Base-by-base conservation (phyloP, 768 basidiomycete species). In the Cystofilobasidium ferigula region DNA sequence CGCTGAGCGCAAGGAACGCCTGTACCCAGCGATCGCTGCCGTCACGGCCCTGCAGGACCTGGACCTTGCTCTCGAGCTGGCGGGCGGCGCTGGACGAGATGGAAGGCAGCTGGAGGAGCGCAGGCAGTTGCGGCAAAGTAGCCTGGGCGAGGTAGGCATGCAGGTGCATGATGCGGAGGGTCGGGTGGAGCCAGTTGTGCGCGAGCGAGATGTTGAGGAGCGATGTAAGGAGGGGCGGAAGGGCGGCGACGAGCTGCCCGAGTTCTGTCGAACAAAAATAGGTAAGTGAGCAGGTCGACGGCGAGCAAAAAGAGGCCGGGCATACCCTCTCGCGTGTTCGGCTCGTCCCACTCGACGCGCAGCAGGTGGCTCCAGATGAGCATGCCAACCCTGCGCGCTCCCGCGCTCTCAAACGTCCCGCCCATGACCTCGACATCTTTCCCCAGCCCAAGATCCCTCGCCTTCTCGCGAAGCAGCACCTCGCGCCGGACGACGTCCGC, bases 111-210 rank as follows among this genome's bases (percentile, higher is more conserved):
- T 95, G 91, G 0, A 86, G 82, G 56, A 89, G 82, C 24, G 74
- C 42, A 73, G 28, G 74, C 68, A 51, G 67, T 58, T 45, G 70
- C 67, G 18, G 72, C 69, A 32, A 82, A 24, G 92, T 78, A 0
- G 89, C 95, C 77, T 99, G 95, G 0, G 84, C 81, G 38, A 99
- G 79, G 75, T 85, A 84, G 5, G 88, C 83, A 70, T 93, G 86
- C 32, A 99, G 77, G 43, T 85, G 86, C 83, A 95, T 87, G 71
- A 85, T 80, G 35, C 82, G 78, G 42, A 93, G 78, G 0, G 89
- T 85, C 1, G 90, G 86, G 6, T 81, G 72, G 12, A 98, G 83
- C 93, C 93, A 99, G 72, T 85, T 90, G 69, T 91, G 89, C 0
- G 92, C 82, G 24, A 88, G 81, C 0, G 87, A 81, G 69, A 95